Conservation (phyloP, 2,329 filamentous ascomycete genomes). For the Aspergillus uvarum region DNA sequence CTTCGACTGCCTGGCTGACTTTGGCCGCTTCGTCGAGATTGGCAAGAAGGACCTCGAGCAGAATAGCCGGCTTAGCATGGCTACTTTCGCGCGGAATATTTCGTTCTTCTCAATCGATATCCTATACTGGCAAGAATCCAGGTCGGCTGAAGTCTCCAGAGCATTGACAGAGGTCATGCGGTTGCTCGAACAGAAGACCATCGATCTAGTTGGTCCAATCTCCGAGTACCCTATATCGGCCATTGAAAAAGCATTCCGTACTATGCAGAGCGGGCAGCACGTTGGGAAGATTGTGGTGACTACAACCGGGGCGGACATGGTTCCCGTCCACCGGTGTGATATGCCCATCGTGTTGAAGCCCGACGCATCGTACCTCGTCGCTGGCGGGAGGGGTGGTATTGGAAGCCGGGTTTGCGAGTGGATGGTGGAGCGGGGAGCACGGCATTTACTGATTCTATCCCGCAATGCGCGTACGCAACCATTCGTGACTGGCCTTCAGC, state of each 20-base stretch:
- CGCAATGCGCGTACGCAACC: too few species aligned
- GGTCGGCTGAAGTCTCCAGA: too few species aligned
- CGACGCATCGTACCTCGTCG: conserved; percentile 13
- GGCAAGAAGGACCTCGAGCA: conserved; percentile 20
- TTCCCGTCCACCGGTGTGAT: too few species aligned
- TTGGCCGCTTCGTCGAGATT: conserved; percentile 14
- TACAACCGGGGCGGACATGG: too few species aligned
- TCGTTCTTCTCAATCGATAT: neutral
- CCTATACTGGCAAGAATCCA: too few species aligned
- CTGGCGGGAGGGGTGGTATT: conserved; percentile 18
- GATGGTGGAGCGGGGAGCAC: conserved; percentile 14
- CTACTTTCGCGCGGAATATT: conserved; percentile 12
- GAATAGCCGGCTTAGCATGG: conserved; percentile 13
- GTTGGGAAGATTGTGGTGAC: conserved; percentile 40
- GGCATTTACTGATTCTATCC: conserved; percentile 6
- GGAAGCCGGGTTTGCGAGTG: conserved; percentile 9
- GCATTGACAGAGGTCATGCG: too few species aligned
- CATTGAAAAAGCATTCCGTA: conserved; percentile 25
- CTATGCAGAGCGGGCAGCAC: conserved; percentile 36
- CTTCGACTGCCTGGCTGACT: neutral
- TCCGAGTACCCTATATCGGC: conserved; percentile 2
- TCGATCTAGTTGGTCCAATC: neutral
- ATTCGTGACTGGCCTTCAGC: too few species aligned
- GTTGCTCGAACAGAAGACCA: too few species aligned
- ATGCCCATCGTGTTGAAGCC: neutral